Base-by-base conservation (phyloP, 179 eudicot species). In the Spinacia oleracea region DNA sequence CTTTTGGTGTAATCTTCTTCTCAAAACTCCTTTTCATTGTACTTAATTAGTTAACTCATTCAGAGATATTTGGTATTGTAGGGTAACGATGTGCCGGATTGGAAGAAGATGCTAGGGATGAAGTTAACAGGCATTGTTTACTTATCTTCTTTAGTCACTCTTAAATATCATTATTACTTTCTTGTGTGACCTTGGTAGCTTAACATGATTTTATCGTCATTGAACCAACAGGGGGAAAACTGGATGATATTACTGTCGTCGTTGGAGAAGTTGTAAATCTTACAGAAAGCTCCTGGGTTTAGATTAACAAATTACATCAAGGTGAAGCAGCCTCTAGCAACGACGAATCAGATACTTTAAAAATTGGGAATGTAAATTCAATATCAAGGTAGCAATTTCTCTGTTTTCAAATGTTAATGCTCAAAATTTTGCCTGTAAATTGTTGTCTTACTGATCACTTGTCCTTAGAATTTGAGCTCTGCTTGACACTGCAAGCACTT, bases 181-280 rank as follows among this genome's bases (percentile, higher is more conserved):
- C 23, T 11, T 10, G 40, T 55, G 12, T 63, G 42, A 53, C 18
- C 9, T 11, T 31, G 27, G 29, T 9, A 11, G 14, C 56, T 42
- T 79, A 70, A 21, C 68, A 14, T 50, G 63, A 29, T 9, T 5
- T 48, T 79, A 18, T 79, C 48, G 25, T 48, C 53, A 48, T 43
- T 83, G 67, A 27, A n/a, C n/a, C n/a, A n/a, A 79, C 90, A 94
- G 98, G 98, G 75, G 98, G 98, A 50, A 95, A 95, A 87, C 89
- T 91, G 64, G 97, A 95, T 72, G 98, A 95, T 63, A 88, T 95
- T 60, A 95, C 98, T 21, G 97, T 93, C 42, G 64, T 95, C 64
- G 95, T 95, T 74, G 92, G 88, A 58, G 85, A 84, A 79, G 96
- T 93, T 69, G 77, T 82, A 78, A 83, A 84, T 83, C 71, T 77